A percentile compares a stretch with the other conserved stretches of the same genome.
phyloP scores from a whole-genome alignment of 23 red algal genomes.

The Gracilariopsis chorda region DNA sequence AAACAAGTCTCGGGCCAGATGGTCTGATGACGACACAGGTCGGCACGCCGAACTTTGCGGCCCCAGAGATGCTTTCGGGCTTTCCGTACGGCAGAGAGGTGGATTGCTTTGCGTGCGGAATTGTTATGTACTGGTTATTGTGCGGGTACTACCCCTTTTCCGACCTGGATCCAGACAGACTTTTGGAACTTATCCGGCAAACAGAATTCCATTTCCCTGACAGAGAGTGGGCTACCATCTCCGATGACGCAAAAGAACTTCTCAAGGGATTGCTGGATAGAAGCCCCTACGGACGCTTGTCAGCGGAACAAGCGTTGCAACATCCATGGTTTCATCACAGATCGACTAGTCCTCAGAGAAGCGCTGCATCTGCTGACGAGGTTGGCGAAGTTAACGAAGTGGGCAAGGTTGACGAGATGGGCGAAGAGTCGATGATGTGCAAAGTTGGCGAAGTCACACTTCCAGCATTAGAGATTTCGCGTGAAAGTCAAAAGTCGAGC shows the following conservation, averaged over 20 bases:
- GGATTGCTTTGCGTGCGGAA: conserved; percentile 74
- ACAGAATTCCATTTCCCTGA: conserved; percentile 16
- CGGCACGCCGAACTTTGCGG: conserved; percentile 70
- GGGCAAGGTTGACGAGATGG: too few species aligned
- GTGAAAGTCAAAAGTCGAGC: too few species aligned
- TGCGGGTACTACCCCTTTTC: conserved; percentile 68
- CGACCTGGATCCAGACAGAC: conserved; percentile 39
- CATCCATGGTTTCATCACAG: conserved; percentile 55
- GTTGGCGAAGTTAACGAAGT: too few species aligned
- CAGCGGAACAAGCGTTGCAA: conserved; percentile 29
- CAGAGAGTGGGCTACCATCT: conserved; percentile 19
- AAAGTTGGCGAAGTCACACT: too few species aligned
- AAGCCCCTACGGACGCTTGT: conserved; percentile 33
- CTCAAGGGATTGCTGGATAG: conserved; percentile 48
- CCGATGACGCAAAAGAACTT: conserved; percentile 46
- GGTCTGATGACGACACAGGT: conserved; percentile 71
- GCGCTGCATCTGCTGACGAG: too few species aligned
- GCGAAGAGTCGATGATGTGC: too few species aligned
- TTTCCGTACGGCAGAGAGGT: conserved; percentile 69
- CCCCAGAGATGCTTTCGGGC: conserved; percentile 69
- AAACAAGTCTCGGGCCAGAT: conserved; percentile 24
- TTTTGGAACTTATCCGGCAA: conserved; percentile 30
- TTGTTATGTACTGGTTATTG: conserved; percentile 74
- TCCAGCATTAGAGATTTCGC: too few species aligned
- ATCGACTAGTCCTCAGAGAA: too few species aligned